Base-by-base conservation (phyloP, 176 grass and related monocot genomes). In the Pontederia paniculata region DNA sequence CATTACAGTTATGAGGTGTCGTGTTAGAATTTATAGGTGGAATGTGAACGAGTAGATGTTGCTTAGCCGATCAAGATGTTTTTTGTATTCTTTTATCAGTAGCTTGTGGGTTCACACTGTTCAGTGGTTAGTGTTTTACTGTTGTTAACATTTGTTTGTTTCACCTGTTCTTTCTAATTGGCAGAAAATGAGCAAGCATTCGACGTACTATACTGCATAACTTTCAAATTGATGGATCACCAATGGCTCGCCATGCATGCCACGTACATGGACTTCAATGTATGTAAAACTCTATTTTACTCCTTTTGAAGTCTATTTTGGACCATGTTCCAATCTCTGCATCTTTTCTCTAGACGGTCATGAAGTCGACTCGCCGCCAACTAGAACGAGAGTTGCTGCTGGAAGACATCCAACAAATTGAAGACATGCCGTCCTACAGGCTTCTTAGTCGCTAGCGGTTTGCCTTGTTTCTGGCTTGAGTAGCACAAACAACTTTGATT, bases 181-280 rank as follows among this genome's bases (percentile, higher is more conserved):
- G 3, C 63, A 66, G 63, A 66, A 23, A 53, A 52, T 54, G 63
- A 66, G 10, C 63, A 28, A 17, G 63, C 63, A 10, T 66, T 66
- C 37, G 63, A 66, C 50, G 19, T 66, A 44, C 20, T 66, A 19
- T 66, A 66, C 48, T 66, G 63, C 28, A 42, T 66, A 19, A 54
- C 63, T 66, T 66, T 66, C 63, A 66, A 66, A 31, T 19, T 66
- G 63, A 66, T 66, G 63, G 63, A 66, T 66, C 63, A 54, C n/a
- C 63, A 66, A 21, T 66, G 63, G 63, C 63, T 66, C 5, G 49
- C 63, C 14, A 66, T 66, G 63, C 63, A 28, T 28, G 63, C 63
- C 63, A 52, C 63, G 1, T 66, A 66, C 49, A 66, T 66, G 63
- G 63, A 66, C 50, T 66, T 66, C 63, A 66, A 66, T 15, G 63